phyloP scores from a whole-genome alignment of 202 grass and related monocot species.

The Eragrostis tef region DNA sequence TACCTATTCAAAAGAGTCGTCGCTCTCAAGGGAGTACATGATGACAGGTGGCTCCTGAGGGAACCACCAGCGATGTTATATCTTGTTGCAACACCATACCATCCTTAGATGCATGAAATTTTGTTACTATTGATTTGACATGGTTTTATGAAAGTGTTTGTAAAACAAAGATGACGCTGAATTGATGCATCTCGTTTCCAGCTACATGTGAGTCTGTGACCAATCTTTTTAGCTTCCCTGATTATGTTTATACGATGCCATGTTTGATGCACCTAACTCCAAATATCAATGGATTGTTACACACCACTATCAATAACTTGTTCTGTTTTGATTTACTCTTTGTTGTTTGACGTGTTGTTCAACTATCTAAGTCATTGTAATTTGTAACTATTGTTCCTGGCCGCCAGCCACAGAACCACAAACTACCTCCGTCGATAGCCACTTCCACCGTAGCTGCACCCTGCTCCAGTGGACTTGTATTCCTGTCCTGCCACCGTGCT shows the following conservation, averaged over 20 bases:
- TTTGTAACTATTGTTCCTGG: background rate
- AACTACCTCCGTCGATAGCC: background rate
- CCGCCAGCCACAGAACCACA: background rate
- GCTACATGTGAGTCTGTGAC: background rate
- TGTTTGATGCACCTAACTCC: background rate
- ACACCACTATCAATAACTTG: background rate
- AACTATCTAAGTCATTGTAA: background rate
- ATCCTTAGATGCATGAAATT: background rate
- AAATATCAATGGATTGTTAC: background rate
- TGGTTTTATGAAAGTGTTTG: background rate
- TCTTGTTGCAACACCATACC: too few species aligned
- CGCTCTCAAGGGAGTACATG: background rate
- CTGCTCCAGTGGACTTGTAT: background rate
- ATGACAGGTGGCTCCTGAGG: background rate
- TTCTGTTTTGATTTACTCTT: background rate
- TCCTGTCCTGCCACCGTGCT: background rate
- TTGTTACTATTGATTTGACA: background rate
- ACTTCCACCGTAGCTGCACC: background rate
- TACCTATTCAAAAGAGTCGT: background rate
- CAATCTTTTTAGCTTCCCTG: background rate
- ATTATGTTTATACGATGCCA: background rate
- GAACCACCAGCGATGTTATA: background rate
- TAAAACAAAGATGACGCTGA: background rate
- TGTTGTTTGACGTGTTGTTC: background rate
- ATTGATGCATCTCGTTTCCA: background rate